Evolutionary conservation across 208 protist genomes (phyloP), one percentile per base, ranked within the genome.

Genomic region (Angomonas deanei): DNA sequence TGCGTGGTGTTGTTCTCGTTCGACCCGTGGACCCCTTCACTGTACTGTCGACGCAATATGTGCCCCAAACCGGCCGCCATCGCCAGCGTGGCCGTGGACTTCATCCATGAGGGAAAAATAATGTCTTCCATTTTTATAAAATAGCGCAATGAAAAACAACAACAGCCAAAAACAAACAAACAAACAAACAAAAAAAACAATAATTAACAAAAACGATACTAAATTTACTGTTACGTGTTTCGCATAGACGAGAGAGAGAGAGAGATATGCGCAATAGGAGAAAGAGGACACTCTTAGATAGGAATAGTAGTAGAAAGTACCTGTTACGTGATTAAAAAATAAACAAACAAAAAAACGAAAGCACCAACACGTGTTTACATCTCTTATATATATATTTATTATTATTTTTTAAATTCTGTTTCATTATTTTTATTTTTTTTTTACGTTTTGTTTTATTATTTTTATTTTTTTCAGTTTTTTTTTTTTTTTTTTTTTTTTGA

Each of bases 41-140:
- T 11, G 13, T 15, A 50, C 42, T 50, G 8, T 3, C 17, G 23
- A 5, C 30, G 39, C 21, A 86, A 60, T 2, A 59, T 42, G 33
- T 60, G 58, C 42, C 70, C 67, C n/a, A 93, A 74, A 56, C 74
- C 72, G 11, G 64, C 66, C 8, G 80, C 72, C 62, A 91, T 78
- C 19, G 75, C 70, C 47, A 94, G 72, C 27, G 79, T 74, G 3
- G 88, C 75, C 26, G 82, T 80, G 36, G 55, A 67, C n/a, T 66
- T 61, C 15, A 89, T 74, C 88, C 88, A 94, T 3, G 49, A 17
- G 0, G 88, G 84, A 52, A 94, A 89, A 3, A 60, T 67, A 42
- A 91, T 86, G 31, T 94, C 82, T 24, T 94, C 71, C 88, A 94
- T 94, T 11, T 27, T 11, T 33, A 10, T 28, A 52, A 17, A 52